phyloP scores from a whole-genome alignment of 2,329 filamentous ascomycete genomes.

The Botryotinia globosa region DNA sequence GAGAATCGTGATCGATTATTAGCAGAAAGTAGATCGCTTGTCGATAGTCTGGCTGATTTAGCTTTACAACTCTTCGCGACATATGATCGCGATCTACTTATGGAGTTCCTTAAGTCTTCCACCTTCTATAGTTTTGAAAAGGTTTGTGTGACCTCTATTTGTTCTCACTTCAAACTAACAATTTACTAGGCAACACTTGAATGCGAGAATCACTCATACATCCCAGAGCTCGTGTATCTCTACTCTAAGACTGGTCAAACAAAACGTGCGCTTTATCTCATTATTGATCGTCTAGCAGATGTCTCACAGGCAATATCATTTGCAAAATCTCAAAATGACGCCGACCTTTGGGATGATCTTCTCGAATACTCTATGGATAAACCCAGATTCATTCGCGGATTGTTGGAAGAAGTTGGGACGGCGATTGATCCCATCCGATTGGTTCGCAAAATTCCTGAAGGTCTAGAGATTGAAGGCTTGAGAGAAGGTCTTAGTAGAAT shows the following conservation, averaged over 20 bases:
- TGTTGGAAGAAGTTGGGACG: constrained; percentile 92
- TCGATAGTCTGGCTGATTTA: constrained; percentile 84
- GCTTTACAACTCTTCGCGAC: constrained; percentile 82
- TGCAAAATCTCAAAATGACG: constrained; percentile 87
- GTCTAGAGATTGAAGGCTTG: constrained; percentile 86
- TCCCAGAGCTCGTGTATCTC: constrained; percentile 91
- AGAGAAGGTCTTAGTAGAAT: constrained; percentile 85
- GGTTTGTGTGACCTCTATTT: constrained; percentile 39
- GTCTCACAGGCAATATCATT: constrained; percentile 92
- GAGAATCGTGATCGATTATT: constrained; percentile 56
- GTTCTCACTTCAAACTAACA: constrained; percentile 19
- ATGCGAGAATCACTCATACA: constrained; percentile 77
- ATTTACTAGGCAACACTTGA: constrained; percentile 61
- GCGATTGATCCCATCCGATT: constrained; percentile 89
- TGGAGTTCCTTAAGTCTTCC: constrained; percentile 82
- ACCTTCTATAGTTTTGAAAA: constrained; percentile 87
- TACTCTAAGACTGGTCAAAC: constrained; percentile 94
- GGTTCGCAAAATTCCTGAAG: constrained; percentile 86
- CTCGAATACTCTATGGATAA: constrained; percentile 98
- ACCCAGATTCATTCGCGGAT: constrained; percentile 84
- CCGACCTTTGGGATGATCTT: constrained; percentile 91
- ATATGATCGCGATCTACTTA: constrained; percentile 75
- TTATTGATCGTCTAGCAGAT: constrained; percentile 89
- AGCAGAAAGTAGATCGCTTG: constrained; percentile 62
- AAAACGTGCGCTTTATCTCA: constrained; percentile 85